These are phyloP conservation scores for Leccinum pellstonianum DNA, from an alignment of 768 basidiomycete genomes.

Conservation along the genomic window DNA sequence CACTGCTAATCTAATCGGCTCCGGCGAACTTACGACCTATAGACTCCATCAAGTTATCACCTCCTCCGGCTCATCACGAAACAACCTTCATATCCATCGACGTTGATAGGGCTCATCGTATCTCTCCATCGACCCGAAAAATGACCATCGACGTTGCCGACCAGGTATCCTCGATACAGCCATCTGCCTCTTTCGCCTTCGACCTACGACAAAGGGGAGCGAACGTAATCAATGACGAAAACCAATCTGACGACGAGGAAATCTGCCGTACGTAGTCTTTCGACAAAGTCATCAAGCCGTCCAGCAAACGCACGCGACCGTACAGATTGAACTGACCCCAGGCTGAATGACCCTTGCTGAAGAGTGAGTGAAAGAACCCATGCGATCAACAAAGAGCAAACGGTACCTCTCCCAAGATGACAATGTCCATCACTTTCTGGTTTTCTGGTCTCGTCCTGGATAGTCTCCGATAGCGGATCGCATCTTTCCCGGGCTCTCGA, in stretches of 20 bases:
- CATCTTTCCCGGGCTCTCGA: slow-evolving; percentile 39
- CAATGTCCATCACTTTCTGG: slow-evolving; percentile 50
- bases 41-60: slow-evolving; percentile 23
- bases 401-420: slow-evolving; percentile 71
- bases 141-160: slow-evolving; percentile 66
- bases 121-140: slow-evolving; percentile 88
- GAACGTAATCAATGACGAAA: background rate
- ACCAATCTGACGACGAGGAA: background rate
- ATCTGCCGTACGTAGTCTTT: slow-evolving; percentile 72
- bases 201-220: slow-evolving; percentile 39
- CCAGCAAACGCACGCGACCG: slow-evolving; percentile 77
- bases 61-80: slow-evolving; percentile 71
- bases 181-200: slow-evolving; percentile 75
- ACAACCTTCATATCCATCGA: slow-evolving; percentile 82
- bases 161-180: slow-evolving; percentile 83
- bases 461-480: slow-evolving; percentile 31
- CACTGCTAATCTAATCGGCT: background rate
- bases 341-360: slow-evolving; percentile 77
- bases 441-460: slow-evolving; percentile 21
- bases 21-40: background rate
- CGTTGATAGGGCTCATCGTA: slow-evolving; percentile 60
- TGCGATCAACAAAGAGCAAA: background rate
- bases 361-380: slow-evolving; percentile 2
- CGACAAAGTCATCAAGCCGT: slow-evolving; percentile 77
- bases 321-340: slow-evolving; percentile 86